These are phyloP conservation scores for Hypholoma fasciculare DNA, from an alignment of 768 basidiomycete genomes.

Conservation along the genomic window DNA sequence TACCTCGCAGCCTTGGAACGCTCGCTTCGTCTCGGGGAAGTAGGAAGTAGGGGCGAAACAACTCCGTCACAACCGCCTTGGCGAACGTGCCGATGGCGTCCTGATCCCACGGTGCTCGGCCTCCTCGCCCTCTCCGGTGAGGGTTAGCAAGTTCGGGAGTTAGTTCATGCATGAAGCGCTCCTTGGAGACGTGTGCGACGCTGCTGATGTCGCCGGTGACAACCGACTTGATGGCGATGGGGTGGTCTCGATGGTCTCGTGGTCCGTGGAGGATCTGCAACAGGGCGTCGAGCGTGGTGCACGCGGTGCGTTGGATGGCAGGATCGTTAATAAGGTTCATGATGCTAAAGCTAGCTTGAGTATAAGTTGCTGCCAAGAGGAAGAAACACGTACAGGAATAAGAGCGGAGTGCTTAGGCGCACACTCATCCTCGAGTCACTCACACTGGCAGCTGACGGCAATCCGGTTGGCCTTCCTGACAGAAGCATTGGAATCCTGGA, in stretches of 20 bases:
- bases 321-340: constrained; percentile 89
- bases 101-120: constrained; percentile 92
- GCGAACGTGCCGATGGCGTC: constrained; percentile 98
- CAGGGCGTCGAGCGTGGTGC: constrained; percentile 93
- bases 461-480: constrained; percentile 97
- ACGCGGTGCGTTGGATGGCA: constrained; percentile 88
- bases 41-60: constrained; percentile 76
- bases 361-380: not conserved
- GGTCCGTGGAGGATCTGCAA: constrained; percentile 90
- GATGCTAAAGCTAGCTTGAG: constrained; percentile 48
- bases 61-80: constrained; percentile 92
- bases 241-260: constrained; percentile 86
- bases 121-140: constrained; percentile 89
- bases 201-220: constrained; percentile 98
- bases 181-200: constrained; percentile 94
- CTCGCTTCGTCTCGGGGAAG: constrained; percentile 94
- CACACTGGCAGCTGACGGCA: constrained; percentile 93
- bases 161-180: constrained; percentile 87
- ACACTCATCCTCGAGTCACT: constrained; percentile 96
- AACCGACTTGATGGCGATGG: constrained; percentile 87
- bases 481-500: constrained; percentile 77
- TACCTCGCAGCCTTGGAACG: constrained; percentile 86
- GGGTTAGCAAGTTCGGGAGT: constrained; percentile 84
- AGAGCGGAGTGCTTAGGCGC: constrained; percentile 78
- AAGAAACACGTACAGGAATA: constrained; percentile 65